Evolutionary conservation across 305 asterid species (phyloP).

Genomic region (Fraxinus nigra): DNA sequence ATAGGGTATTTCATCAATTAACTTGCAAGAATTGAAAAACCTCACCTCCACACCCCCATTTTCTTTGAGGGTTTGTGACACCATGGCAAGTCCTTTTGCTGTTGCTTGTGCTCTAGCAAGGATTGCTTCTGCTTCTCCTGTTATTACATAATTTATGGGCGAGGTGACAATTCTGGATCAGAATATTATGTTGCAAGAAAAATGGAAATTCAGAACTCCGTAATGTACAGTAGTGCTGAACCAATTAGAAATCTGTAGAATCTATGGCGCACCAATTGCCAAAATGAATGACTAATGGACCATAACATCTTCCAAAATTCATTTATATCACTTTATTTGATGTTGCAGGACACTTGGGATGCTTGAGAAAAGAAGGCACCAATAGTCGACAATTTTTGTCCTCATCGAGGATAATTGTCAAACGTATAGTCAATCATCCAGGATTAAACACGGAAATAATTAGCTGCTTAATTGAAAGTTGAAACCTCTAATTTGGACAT

Average conservation of each 20-base stretch:
- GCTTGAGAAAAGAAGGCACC: background rate
- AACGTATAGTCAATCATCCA: background rate
- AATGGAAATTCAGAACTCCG: slow-evolving; percentile 4
- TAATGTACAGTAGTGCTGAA: background rate
- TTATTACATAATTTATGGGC: slow-evolving; percentile 13
- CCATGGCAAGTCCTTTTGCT: slow-evolving; percentile 71
- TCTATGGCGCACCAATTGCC: background rate
- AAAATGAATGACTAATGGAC: slow-evolving; percentile 12
- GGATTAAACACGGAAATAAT: background rate
- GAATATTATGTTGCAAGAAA: background rate
- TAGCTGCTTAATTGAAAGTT: background rate
- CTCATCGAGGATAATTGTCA: background rate
- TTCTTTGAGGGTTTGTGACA: slow-evolving; percentile 59
- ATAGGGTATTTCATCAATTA: background rate
- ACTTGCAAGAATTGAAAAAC: slow-evolving; percentile 10
- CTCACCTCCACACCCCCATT: slow-evolving; percentile 77
- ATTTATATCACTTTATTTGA: background rate
- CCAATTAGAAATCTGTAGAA: background rate
- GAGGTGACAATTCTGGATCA: background rate
- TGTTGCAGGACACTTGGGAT: background rate
- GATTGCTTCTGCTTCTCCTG: slow-evolving; percentile 94
- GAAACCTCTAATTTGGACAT: background rate
- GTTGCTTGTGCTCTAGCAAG: slow-evolving; percentile 81
- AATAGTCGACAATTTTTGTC: background rate
- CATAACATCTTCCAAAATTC: background rate